Evolutionary conservation across 78 protist species (phyloP).

Genomic region (Tieghemostelium lacteum): DNA sequence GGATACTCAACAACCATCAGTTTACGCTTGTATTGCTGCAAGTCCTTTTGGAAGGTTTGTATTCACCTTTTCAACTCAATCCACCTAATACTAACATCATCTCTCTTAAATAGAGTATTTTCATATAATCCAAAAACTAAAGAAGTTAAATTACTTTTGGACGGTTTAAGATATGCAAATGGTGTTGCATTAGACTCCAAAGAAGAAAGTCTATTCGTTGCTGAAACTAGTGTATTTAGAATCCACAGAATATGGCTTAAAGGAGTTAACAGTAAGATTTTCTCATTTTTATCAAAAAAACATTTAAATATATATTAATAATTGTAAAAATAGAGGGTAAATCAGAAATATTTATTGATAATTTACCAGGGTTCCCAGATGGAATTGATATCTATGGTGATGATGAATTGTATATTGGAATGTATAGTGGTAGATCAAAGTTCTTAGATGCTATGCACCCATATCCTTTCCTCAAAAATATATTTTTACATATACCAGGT

Average conservation of each 20-base stretch:
- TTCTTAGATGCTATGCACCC: not conserved
- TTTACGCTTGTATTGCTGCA: not conserved
- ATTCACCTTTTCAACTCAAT: no score
- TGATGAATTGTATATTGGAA: conserved; percentile 1
- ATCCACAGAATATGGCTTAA: conserved; percentile 46
- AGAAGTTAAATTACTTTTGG: conserved; percentile 22
- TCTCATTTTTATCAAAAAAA: not conserved
- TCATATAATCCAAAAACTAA: conserved; percentile 33
- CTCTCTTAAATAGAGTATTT: not conserved
- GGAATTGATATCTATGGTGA: not conserved
- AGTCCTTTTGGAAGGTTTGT: not conserved
- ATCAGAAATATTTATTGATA: conserved; percentile 3
- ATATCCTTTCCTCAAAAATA: not conserved
- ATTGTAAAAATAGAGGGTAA: conserved; percentile 9
- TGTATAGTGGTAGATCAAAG: conserved; percentile 2
- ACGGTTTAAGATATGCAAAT: conserved; percentile 1
- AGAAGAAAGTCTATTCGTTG: conserved; percentile 32
- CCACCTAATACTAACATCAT: no score
- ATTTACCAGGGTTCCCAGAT: conserved; percentile 64
- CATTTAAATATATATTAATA: no score
- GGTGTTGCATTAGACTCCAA: conserved; percentile 41
- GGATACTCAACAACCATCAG: conserved; percentile 10
- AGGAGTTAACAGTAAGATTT: conserved; percentile 11
- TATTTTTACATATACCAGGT: not conserved
- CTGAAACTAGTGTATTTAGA: conserved; percentile 15